Percentiles rank a stretch among this genome's conserved stretches.
Conservation (phyloP, 768 basidiomycete species). For the Lentinula raphanica region DNA sequence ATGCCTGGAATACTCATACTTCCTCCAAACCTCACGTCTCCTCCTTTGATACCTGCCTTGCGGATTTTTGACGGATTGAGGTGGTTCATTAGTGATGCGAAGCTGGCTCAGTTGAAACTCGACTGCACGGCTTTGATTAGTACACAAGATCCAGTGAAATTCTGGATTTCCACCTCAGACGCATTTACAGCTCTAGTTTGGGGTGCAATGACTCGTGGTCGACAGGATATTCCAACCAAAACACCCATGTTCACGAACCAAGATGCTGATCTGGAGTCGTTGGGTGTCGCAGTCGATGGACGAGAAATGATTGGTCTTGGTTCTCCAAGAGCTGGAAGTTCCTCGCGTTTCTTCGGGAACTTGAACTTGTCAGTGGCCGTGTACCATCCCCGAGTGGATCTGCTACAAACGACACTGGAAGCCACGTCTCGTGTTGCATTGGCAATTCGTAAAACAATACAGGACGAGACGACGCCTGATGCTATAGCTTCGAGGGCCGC, state of each 20-base stretch:
- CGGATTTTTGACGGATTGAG: not conserved
- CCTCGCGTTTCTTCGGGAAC: constrained; percentile 4
- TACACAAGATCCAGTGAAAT: not conserved
- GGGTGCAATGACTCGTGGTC: constrained; percentile 7
- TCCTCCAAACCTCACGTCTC: not conserved
- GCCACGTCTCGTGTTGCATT: constrained; percentile 1
- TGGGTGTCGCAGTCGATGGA: constrained; percentile 4
- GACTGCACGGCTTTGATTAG: not conserved
- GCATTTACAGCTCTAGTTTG: constrained; percentile 7
- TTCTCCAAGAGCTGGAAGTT: not conserved
- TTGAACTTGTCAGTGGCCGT: not conserved
- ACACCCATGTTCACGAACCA: not conserved
- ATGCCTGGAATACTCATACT: constrained; percentile 1
- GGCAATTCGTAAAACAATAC: not conserved
- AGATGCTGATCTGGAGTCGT: not conserved
- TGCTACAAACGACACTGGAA: not conserved
- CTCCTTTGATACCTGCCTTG: not conserved
- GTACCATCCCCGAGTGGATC: not conserved
- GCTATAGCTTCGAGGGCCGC: not conserved
- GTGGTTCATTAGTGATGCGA: constrained; percentile 1
- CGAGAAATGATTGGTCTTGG: not conserved
- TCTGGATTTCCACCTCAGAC: constrained; percentile 6
- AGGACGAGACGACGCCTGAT: not conserved
- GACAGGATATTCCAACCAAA: not conserved
- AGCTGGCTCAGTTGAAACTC: not conserved